These are phyloP conservation scores for Exophiala xenobiotica DNA, from an alignment of 2,329 filamentous ascomycete genomes.

Conservation along the genomic window DNA sequence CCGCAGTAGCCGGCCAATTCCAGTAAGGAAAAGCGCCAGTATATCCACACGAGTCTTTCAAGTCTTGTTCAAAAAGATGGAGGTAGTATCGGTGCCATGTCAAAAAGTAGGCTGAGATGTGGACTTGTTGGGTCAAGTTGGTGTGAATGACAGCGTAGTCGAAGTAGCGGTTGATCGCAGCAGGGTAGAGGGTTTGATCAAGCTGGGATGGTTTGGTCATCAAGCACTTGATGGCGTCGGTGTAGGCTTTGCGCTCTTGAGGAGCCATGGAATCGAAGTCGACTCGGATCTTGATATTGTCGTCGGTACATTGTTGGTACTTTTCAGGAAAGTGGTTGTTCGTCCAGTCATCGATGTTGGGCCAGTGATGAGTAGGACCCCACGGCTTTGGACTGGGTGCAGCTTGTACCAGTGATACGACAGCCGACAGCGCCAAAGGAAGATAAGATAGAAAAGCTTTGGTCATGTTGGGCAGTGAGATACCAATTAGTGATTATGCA, in stretches of 20 bases:
- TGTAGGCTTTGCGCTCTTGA: conserved; percentile 36
- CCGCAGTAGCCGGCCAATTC: conserved; percentile 39
- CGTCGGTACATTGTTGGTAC: conserved; percentile 22
- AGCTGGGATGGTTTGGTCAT: conserved; percentile 35
- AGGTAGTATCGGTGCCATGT: conserved; percentile 48
- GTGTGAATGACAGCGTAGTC: conserved; percentile 44
- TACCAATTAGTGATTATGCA: too few species aligned
- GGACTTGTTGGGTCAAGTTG: conserved; percentile 37
- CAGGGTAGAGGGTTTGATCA: conserved; percentile 34
- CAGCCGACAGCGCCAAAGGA: conserved; percentile 16
- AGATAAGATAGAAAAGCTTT: conserved; percentile 21
- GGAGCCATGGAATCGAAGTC: conserved; percentile 30
- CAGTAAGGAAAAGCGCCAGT: conserved; percentile 47
- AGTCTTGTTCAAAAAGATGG: conserved; percentile 44
- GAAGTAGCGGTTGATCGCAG: conserved; percentile 39
- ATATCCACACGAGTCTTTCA: conserved; percentile 47
- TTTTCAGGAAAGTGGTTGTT: conserved; percentile 17
- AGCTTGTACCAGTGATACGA: conserved; percentile 15
- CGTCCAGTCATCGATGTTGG: conserved; percentile 20
- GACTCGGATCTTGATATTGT: conserved; percentile 27
- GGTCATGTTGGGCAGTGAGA: conserved; percentile 15
- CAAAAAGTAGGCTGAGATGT: conserved; percentile 41
- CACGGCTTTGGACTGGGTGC: conserved; percentile 12
- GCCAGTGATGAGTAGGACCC: conserved; percentile 12
- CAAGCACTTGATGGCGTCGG: conserved; percentile 42